These are phyloP conservation scores for Picochlorum costavermella DNA, from an alignment of 139 green algal genomes.

Conservation along the genomic window DNA sequence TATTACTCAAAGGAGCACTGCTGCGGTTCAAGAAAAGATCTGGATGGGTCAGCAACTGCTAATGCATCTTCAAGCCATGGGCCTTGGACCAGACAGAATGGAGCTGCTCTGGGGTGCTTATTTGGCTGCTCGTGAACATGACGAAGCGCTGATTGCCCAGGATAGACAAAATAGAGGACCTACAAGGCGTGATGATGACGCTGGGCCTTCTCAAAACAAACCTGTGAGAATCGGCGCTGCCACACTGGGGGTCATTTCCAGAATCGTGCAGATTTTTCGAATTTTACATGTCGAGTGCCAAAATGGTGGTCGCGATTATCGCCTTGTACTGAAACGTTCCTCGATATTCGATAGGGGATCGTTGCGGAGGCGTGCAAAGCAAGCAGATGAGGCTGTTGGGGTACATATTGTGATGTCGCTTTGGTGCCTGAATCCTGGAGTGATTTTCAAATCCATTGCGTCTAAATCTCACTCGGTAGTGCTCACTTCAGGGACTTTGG, in stretches of 20 bases:
- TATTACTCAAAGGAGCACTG: constrained; percentile 5
- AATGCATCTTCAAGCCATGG: constrained; percentile 23
- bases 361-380: not conserved
- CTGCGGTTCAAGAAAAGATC: not conserved
- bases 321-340: constrained; percentile 42
- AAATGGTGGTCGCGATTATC: constrained; percentile 43
- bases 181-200: not conserved
- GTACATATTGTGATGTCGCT: constrained; percentile 38
- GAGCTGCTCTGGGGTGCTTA: constrained; percentile 36
- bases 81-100: constrained; percentile 17
- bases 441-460: constrained; percentile 42
- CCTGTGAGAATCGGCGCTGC: constrained; percentile 13
- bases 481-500: constrained; percentile 78
- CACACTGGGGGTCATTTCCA: constrained; percentile 49
- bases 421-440: constrained; percentile 79
- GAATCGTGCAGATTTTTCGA: constrained; percentile 54
- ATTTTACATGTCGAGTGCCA: constrained; percentile 51
- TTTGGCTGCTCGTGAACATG: constrained; percentile 33
- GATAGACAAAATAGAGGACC: not conserved
- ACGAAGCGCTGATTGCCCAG: constrained; percentile 30
- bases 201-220: not conserved
- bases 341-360: not conserved
- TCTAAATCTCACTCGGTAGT: constrained; percentile 43
- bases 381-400: not conserved
- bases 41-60: constrained; percentile 25